These are phyloP conservation scores for Tetrahymena malaccensis DNA, from an alignment of 73 alveolate genomes.

Conservation along the genomic window DNA sequence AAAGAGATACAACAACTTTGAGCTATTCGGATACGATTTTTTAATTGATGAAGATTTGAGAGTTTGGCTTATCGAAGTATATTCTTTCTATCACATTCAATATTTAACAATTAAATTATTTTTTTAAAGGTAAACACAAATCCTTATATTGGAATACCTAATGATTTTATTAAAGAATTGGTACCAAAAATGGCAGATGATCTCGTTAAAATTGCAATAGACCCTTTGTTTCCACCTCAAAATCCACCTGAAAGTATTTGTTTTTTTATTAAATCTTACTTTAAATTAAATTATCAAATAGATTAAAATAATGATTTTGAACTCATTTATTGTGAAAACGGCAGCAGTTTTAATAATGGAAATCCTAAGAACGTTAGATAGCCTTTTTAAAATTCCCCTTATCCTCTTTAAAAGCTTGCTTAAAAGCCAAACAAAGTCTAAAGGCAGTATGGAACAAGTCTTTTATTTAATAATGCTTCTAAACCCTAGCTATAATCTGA, in stretches of 20 bases:
- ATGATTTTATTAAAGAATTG: conserved; percentile 46
- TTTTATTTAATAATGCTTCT: not conserved
- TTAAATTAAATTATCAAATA: not conserved
- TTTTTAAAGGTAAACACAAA: conserved; percentile 67
- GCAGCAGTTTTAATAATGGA: not conserved
- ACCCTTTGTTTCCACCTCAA: conserved; percentile 43
- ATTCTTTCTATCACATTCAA: not conserved
- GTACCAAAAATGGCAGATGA: conserved; percentile 75
- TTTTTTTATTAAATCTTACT: not conserved
- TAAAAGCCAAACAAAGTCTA: not conserved
- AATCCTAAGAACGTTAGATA: not conserved
- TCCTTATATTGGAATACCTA: conserved; percentile 60
- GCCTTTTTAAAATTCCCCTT: not conserved
- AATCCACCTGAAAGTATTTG: not conserved
- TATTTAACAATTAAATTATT: conserved; percentile 60
- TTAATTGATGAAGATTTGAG: conserved; percentile 51
- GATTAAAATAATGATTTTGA: not conserved
- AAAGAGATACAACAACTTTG: conserved; percentile 33
- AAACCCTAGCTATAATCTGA: not conserved
- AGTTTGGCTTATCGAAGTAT: conserved; percentile 51
- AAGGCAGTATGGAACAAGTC: not conserved
- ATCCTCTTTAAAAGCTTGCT: not conserved
- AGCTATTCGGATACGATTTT: conserved; percentile 61
- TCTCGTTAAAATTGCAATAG: conserved; percentile 55
- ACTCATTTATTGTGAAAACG: not conserved